A percentile compares a stretch with the other conserved stretches of the same genome.
phyloP scores from a whole-genome alignment of 805 yeast genomes.

The Candida sphagnicola region DNA sequence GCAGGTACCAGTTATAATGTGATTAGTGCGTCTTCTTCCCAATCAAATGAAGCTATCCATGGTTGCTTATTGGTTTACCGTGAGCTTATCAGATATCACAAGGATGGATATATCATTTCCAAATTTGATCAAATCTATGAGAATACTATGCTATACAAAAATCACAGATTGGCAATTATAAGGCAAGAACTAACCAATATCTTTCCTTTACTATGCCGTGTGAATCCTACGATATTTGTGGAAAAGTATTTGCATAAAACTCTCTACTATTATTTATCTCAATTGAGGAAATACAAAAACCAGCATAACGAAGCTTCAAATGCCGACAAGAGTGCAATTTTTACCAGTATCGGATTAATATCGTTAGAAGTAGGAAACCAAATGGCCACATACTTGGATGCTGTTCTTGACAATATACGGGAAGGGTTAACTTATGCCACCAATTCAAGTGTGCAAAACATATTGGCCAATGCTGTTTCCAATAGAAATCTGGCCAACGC shows the following conservation, averaged over 20 bases:
- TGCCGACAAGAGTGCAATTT: conserved; percentile 68
- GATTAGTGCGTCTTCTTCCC: conserved; percentile 17
- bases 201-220: conserved; percentile 78
- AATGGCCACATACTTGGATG: conserved; percentile 83
- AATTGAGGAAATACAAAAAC: conserved; percentile 62
- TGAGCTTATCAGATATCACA: conserved; percentile 63
- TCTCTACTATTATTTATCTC: conserved; percentile 70
- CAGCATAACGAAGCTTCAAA: conserved; percentile 35
- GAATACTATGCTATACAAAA: conserved; percentile 67
- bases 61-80: conserved; percentile 81
- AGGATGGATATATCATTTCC: conserved; percentile 67
- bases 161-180: conserved; percentile 69
- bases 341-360: conserved; percentile 80
- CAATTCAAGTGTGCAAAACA: conserved; percentile 35
- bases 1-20: conserved; percentile 16
- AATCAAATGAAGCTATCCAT: conserved; percentile 66
- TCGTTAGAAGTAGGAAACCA: conserved; percentile 76
- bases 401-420: conserved; percentile 76
- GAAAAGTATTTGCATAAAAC: conserved; percentile 78
- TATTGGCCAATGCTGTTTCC: conserved; percentile 36
- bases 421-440: conserved; percentile 59
- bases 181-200: conserved; percentile 82
- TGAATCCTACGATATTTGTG: conserved; percentile 70
- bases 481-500: conserved; percentile 11
- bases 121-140: conserved; percentile 77